Conservation (phyloP, 73 alveolate genomes). For the Urostyla sp. region DNA sequence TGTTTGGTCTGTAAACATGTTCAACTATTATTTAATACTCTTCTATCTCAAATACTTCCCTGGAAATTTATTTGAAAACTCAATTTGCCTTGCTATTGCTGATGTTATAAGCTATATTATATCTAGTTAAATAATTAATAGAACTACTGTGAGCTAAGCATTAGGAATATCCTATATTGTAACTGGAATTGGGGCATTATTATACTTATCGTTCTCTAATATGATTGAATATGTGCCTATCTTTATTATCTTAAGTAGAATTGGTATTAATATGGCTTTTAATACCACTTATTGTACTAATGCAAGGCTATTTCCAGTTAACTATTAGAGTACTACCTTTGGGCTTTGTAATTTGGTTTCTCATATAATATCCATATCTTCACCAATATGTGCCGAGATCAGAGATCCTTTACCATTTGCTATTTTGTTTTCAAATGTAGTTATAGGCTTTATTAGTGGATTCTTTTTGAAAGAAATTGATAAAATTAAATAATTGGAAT, state of each 20-base stretch:
- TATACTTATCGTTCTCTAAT: conserved; percentile 13
- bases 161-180: not conserved
- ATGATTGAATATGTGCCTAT: conserved; percentile 21
- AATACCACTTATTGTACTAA: conserved; percentile 30
- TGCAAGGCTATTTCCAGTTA: conserved; percentile 45
- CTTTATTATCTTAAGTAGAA: conserved; percentile 16
- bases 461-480: conserved; percentile 30
- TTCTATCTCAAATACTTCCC: conserved; percentile 53
- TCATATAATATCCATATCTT: conserved; percentile 25
- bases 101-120: conserved; percentile 8
- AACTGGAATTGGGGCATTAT: conserved; percentile 18
- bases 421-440: not conserved
- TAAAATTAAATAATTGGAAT: not conserved
- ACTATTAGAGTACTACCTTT: conserved; percentile 9
- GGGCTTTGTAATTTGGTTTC: conserved; percentile 48
- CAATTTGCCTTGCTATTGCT: conserved; percentile 38
- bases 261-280: conserved; percentile 42
- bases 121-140: conserved; percentile 16
- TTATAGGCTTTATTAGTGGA: conserved; percentile 12
- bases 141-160: not conserved
- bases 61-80: conserved; percentile 32
- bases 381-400: conserved; percentile 62
- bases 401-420: conserved; percentile 50
- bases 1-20: conserved; percentile 34
- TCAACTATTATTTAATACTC: conserved; percentile 40